Percentiles rank a stretch among this genome's conserved stretches.
Conservation (phyloP, 1,284 basidiomycete species). For the Mycena sp. region DNA sequence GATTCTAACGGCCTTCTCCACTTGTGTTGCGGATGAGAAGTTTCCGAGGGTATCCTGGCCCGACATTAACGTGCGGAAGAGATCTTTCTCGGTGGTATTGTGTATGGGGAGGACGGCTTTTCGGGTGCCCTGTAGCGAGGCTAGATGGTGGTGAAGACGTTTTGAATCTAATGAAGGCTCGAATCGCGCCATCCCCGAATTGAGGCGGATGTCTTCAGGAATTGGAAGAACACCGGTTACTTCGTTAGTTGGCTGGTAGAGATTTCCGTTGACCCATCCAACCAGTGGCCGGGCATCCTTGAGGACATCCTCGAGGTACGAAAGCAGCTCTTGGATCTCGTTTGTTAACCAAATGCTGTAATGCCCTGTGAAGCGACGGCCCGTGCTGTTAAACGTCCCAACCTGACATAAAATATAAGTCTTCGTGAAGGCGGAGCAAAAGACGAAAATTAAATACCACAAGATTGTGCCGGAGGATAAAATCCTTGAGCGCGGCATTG, state of each 20-base stretch:
- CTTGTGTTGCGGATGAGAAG: conserved; percentile 17
- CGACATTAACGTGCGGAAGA: conserved; percentile 25
- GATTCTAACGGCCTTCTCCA: conserved; percentile 9
- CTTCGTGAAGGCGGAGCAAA: neutral
- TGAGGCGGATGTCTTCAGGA: neutral
- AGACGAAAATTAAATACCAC: neutral
- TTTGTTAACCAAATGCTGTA: conserved; percentile 26
- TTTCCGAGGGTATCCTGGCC: neutral
- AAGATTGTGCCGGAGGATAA: conserved; percentile 32
- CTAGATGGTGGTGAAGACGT: conserved; percentile 27
- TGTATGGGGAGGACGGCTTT: conserved; percentile 37
- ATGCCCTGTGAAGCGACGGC: conserved; percentile 32
- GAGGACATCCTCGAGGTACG: neutral
- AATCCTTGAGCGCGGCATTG: conserved; percentile 32
- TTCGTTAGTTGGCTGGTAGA: neutral
- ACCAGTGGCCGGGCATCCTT: neutral
- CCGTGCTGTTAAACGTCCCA: conserved; percentile 33
- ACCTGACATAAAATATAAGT: conserved; percentile 20
- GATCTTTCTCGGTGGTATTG: conserved; percentile 23
- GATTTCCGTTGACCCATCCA: conserved; percentile 3
- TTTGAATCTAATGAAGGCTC: conserved; percentile 21
- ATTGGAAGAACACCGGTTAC: neutral
- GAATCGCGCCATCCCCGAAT: neutral
- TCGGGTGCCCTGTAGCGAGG: conserved; percentile 33
- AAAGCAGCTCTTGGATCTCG: conserved; percentile 4